Evolutionary conservation across 1,284 basidiomycete genomes (phyloP).

Genomic region (Irpex sp.): DNA sequence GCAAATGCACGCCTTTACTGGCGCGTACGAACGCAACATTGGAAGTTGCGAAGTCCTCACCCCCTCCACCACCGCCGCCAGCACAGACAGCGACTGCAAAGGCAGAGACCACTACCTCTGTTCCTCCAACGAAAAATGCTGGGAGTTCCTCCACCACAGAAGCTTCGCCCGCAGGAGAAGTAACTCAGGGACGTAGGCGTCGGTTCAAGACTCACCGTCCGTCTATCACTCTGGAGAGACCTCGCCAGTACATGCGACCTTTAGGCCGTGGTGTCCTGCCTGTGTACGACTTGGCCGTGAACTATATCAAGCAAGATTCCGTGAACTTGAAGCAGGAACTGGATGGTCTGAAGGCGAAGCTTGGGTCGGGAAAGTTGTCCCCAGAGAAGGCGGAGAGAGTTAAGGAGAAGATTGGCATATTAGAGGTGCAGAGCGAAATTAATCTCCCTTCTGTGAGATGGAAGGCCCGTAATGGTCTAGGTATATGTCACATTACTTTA

Average conservation of each 20-base stretch:
- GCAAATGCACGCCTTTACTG: not conserved
- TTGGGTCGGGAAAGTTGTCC: conserved; percentile 18
- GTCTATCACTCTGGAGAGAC: conserved; percentile 43
- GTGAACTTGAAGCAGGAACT: conserved; percentile 44
- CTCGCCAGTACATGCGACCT: conserved; percentile 65
- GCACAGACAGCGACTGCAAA: not conserved
- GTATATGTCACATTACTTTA: conserved; percentile 37
- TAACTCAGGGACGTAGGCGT: not conserved
- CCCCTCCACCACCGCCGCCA: conserved; percentile 1
- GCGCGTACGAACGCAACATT: not conserved
- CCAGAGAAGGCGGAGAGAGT: conserved; percentile 40
- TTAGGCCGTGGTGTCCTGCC: conserved; percentile 67
- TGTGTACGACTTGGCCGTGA: conserved; percentile 81
- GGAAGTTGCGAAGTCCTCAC: not conserved
- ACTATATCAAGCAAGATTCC: conserved; percentile 55
- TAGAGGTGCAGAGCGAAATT: conserved; percentile 52
- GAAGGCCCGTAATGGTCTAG: conserved; percentile 73
- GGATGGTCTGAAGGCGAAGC: conserved; percentile 31
- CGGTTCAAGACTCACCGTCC: conserved; percentile 32
- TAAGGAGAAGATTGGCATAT: conserved; percentile 31
- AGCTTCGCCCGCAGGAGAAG: not conserved
- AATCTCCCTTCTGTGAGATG: conserved; percentile 80
- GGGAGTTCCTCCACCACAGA: not conserved
- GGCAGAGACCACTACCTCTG: not conserved
- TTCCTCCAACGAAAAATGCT: not conserved